Percentiles rank a stretch among this genome's conserved stretches.
These are phyloP conservation scores for Lasiodiplodia citricola DNA, from an alignment of 2,329 filamentous ascomycete species.

Conservation along the genomic window DNA sequence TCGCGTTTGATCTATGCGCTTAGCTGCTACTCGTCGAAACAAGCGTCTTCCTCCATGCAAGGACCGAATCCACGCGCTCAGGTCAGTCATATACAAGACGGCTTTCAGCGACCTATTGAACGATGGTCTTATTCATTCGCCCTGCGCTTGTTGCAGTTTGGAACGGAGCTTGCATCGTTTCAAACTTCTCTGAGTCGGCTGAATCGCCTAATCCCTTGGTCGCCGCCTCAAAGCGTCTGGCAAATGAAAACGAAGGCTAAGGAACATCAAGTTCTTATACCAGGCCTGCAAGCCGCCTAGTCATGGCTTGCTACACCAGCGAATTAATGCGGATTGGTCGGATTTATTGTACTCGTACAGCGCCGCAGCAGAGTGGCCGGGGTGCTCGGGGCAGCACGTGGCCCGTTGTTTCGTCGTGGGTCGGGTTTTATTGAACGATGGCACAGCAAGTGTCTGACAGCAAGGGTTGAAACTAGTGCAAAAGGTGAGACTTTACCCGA, in stretches of 20 bases:
- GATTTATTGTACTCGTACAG: background rate
- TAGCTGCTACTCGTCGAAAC: background rate
- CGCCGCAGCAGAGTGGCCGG: background rate
- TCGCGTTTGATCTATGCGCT: background rate
- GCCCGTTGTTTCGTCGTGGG: background rate
- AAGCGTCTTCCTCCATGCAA: background rate
- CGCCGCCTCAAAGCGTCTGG: background rate
- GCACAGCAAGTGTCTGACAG: slow-evolving; percentile 12
- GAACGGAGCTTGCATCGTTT: background rate
- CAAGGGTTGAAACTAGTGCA: background rate
- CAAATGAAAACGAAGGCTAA: background rate
- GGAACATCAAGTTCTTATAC: background rate
- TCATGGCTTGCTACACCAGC: background rate
- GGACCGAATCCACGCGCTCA: background rate
- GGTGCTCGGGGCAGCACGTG: background rate
- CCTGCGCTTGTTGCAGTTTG: background rate
- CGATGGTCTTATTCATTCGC: background rate
- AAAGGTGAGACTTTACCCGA: background rate
- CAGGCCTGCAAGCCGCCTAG: background rate
- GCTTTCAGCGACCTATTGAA: background rate
- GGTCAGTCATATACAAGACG: background rate
- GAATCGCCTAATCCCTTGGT: background rate
- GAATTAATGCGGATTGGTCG: background rate
- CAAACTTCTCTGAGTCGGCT: background rate
- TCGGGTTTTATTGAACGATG: background rate